Evolutionary conservation across 2,329 filamentous ascomycete species (phyloP).

Genomic region (Aspergillus sergii): DNA sequence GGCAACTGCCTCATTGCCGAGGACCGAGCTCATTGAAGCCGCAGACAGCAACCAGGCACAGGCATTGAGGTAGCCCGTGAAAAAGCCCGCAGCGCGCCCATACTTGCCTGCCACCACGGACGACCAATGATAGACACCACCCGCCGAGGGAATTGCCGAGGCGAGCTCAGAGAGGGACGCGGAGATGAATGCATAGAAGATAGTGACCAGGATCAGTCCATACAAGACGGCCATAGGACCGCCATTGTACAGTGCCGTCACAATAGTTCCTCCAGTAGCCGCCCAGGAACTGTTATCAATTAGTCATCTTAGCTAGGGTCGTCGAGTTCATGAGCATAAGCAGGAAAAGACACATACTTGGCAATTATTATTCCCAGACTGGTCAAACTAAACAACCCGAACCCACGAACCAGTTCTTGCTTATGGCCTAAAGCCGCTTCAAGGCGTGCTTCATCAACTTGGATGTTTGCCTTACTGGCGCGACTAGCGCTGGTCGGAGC

Average conservation of each 20-base stretch:
- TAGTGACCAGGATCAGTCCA: constrained; percentile 50
- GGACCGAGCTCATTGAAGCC: constrained; percentile 34
- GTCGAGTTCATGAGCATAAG: not conserved
- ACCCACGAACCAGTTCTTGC: constrained; percentile 63
- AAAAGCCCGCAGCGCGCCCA: constrained; percentile 49
- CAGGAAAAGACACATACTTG: constrained; percentile 21
- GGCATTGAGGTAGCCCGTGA: constrained; percentile 40
- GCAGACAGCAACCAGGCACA: constrained; percentile 36
- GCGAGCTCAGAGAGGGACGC: constrained; percentile 61
- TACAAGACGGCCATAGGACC: constrained; percentile 63
- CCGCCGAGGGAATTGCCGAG: constrained; percentile 59
- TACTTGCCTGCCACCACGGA: constrained; percentile 53
- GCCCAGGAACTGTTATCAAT: constrained; percentile 55
- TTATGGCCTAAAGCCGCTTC: constrained; percentile 51
- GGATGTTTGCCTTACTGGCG: not conserved
- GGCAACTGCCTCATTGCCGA: constrained; percentile 35
- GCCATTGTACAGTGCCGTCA: constrained; percentile 60
- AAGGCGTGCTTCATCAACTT: constrained; percentile 25
- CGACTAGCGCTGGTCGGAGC: not conserved
- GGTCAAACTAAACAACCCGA: constrained; percentile 58
- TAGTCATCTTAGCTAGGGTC: not conserved
- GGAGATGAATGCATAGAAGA: constrained; percentile 58
- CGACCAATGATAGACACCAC: constrained; percentile 60
- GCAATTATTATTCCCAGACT: constrained; percentile 59
- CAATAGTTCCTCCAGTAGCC: constrained; percentile 58